A percentile compares a stretch with the other conserved stretches of the same genome.
Conservation (phyloP, 2,329 filamentous ascomycete genomes). For the Clonostachys byssicola region DNA sequence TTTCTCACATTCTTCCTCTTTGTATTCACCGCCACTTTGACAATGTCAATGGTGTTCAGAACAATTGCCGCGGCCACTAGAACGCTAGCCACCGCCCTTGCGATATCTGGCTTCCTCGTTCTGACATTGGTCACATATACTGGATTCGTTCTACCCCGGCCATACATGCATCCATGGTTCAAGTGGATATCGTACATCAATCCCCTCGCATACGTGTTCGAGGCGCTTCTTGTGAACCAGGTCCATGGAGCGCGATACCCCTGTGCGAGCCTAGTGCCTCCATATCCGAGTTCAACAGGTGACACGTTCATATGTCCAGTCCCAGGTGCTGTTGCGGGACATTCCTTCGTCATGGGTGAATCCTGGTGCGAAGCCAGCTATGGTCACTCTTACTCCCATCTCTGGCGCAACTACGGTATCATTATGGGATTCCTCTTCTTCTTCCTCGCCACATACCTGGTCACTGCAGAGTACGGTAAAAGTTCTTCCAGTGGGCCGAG, state of each 20-base stretch:
- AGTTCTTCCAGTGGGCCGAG: conserved; percentile 70
- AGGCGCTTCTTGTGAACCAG: conserved; percentile 72
- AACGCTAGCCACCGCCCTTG: conserved; percentile 61
- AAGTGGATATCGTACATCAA: conserved; percentile 74
- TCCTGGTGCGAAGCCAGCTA: conserved; percentile 50
- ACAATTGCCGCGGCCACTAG: conserved; percentile 67
- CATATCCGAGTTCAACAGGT: conserved; percentile 24
- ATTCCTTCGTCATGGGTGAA: conserved; percentile 49
- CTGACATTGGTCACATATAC: conserved; percentile 57
- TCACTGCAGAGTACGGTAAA: conserved; percentile 61
- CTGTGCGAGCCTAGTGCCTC: conserved; percentile 39
- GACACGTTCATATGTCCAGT: conserved; percentile 51
- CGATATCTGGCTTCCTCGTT: conserved; percentile 52
- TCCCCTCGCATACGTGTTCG: conserved; percentile 70
- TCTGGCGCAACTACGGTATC: conserved; percentile 71
- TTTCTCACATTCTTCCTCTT: conserved; percentile 42
- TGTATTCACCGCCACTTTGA: conserved; percentile 23
- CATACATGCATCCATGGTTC: conserved; percentile 68
- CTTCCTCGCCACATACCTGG: conserved; percentile 57
- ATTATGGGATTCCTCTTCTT: conserved; percentile 60
- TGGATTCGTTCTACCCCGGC: conserved; percentile 46
- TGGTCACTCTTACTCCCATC: conserved; percentile 51
- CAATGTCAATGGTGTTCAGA: conserved; percentile 74
- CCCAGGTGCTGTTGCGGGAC: conserved; percentile 52
- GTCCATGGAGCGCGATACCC: conserved; percentile 53